Evolutionary conservation across 257 asterid genomes (phyloP).

Genomic region (Solanum chmielewskii): DNA sequence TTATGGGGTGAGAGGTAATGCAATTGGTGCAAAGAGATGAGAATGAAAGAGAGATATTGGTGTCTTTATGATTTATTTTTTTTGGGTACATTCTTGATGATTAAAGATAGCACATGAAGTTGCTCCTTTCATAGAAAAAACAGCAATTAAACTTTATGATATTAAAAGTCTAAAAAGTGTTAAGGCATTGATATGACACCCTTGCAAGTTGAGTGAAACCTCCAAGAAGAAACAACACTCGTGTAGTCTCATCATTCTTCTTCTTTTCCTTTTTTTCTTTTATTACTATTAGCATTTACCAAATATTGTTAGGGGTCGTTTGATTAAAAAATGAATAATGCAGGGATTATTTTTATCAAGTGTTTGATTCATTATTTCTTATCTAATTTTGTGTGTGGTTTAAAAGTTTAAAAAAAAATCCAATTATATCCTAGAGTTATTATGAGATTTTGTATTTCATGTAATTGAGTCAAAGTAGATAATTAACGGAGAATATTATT

Average conservation of each 20-base stretch:
- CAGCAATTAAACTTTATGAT: background rate
- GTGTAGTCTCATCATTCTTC: slow-evolving; percentile 1
- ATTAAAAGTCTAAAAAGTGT: background rate
- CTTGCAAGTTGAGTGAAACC: background rate
- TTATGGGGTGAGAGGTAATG: background rate
- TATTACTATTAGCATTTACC: background rate
- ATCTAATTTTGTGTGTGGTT: no score
- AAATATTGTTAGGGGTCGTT: no score
- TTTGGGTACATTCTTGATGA: background rate
- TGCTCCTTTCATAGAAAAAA: background rate
- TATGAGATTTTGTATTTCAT: no score
- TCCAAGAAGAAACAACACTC: background rate
- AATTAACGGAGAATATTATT: no score
- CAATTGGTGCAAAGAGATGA: background rate
- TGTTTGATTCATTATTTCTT: no score
- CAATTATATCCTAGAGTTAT: no score
- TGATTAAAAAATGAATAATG: no score
- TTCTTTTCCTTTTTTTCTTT: background rate
- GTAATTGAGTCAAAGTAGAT: no score
- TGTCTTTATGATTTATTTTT: background rate
- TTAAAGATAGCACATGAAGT: background rate
- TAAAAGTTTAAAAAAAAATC: no score
- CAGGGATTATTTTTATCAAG: no score
- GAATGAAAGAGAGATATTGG: background rate
- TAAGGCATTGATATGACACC: background rate